Conservation (phyloP, 176 grass and related monocot species). For the Triticum aestivum region DNA sequence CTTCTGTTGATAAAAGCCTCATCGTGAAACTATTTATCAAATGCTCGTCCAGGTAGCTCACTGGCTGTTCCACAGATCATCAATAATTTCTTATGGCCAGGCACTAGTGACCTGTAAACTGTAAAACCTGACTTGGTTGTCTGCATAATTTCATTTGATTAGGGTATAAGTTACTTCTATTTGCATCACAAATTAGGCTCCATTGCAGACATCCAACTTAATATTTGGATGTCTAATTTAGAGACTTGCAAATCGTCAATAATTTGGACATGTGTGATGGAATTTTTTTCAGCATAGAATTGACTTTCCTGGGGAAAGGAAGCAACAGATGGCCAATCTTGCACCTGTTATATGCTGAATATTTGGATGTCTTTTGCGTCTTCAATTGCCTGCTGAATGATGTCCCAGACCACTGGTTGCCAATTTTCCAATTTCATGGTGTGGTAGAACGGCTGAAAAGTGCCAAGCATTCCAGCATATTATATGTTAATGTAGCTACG, state of each 20-base stretch:
- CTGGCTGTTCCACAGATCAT: not conserved
- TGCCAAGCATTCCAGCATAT: not conserved
- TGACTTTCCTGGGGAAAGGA: not conserved
- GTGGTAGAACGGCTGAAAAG: not conserved
- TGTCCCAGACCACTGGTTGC: not conserved
- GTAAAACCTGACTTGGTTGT: not conserved
- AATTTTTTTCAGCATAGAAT: not conserved
- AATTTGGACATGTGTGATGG: no score
- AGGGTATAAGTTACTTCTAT: not conserved
- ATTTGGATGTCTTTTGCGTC: not conserved
- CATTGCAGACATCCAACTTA: not conserved
- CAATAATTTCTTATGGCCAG: not conserved
- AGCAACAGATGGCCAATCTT: not conserved
- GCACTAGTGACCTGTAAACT: not conserved
- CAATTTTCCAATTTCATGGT: not conserved
- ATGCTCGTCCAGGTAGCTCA: no score
- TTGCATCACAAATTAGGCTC: not conserved
- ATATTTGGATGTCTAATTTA: no score
- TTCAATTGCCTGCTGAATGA: not conserved
- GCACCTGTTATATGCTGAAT: not conserved
- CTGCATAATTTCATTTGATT: conserved; percentile 8
- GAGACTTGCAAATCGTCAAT: no score
- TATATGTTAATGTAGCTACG: not conserved
- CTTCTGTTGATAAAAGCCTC: not conserved
- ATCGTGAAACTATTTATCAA: not conserved